These are phyloP conservation scores for Pseudogymnoascus sp. DNA, from an alignment of 2,329 filamentous ascomycete species.

Conservation along the genomic window DNA sequence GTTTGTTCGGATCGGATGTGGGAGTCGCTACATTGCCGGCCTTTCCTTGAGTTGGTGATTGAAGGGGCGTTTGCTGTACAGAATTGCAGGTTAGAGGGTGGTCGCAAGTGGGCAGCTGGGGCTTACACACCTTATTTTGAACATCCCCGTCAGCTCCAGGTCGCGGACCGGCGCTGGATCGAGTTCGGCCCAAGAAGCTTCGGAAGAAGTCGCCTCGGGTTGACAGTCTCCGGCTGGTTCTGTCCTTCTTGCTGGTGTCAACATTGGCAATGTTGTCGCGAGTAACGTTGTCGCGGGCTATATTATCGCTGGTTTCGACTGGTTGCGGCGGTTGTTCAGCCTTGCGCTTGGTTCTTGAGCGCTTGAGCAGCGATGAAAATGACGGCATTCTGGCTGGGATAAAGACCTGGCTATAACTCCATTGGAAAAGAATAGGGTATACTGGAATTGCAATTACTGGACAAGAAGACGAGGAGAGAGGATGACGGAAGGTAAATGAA, in stretches of 20 bases:
- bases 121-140: background rate
- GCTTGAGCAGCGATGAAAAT: constrained; percentile 22
- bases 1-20: constrained; percentile 43
- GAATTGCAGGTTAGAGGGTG: background rate
- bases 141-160: background rate
- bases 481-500: constrained; percentile 2
- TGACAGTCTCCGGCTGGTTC: background rate
- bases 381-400: constrained; percentile 20
- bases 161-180: background rate
- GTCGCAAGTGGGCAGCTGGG: background rate
- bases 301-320: background rate
- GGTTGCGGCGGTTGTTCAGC: constrained; percentile 3
- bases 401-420: constrained; percentile 4
- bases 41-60: background rate
- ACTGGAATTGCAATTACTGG: background rate
- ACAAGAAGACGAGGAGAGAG: background rate
- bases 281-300: background rate
- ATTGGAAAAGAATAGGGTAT: background rate
- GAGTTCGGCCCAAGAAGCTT: background rate
- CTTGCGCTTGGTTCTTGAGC: constrained; percentile 16
- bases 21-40: constrained; percentile 9
- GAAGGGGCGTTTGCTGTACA: background rate
- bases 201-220: constrained; percentile 5
- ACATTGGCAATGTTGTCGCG: background rate
- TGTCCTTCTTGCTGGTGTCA: background rate